A percentile compares a stretch with the other conserved stretches of the same genome.
Evolutionary conservation across 2,329 filamentous ascomycete genomes (phyloP).

Genomic region (Neofusicoccum sp.): DNA sequence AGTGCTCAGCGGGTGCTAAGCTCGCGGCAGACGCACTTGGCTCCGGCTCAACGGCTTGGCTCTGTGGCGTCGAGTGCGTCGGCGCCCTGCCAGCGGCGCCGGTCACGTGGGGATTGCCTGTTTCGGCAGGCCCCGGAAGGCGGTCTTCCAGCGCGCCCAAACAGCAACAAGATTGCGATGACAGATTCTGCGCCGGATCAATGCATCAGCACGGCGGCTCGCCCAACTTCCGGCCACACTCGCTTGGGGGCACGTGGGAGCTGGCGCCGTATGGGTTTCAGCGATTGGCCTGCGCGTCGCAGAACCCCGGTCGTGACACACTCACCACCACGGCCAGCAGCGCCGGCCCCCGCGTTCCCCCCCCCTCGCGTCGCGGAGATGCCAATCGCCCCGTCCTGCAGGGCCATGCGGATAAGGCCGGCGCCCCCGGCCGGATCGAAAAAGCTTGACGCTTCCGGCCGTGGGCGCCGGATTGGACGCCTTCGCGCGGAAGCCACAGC

Average conservation of each 20-base stretch:
- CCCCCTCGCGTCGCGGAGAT: neutral
- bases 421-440: neutral
- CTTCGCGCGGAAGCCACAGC: conserved; percentile 8
- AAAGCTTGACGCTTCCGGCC: conserved; percentile 5
- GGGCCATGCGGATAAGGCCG: neutral
- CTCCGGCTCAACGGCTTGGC: neutral
- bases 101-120: neutral
- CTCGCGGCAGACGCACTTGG: neutral
- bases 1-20: neutral
- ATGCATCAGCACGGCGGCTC: conserved; percentile 1
- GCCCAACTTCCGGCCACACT: neutral
- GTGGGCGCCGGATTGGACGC: neutral
- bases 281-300: conserved; percentile 36
- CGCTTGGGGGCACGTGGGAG: conserved; percentile 8
- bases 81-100: neutral
- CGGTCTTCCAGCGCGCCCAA: neutral
- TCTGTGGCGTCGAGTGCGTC: neutral
- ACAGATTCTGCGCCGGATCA: neutral
- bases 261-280: conserved; percentile 42
- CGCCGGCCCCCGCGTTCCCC: neutral
- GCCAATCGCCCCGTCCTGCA: neutral
- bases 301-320: conserved; percentile 26
- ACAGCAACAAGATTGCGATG: neutral
- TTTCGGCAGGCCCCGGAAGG: neutral
- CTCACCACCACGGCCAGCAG: conserved; percentile 5